Conservation (phyloP, 169 alveolate species). For the Plasmodium malariae region DNA sequence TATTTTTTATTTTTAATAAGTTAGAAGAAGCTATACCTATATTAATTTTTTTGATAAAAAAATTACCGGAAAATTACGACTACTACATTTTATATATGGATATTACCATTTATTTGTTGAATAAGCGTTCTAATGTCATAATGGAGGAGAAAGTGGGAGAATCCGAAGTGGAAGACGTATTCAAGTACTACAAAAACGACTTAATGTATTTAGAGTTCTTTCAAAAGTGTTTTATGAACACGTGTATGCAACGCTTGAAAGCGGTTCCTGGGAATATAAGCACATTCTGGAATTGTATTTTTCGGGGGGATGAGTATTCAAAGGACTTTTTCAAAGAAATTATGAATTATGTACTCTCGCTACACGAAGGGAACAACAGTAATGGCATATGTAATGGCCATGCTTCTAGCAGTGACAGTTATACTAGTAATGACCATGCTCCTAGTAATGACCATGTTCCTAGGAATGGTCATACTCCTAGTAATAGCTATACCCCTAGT, state of each 20-base stretch:
- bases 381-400: background rate
- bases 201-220: conserved; percentile 65
- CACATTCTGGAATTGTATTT: conserved; percentile 17
- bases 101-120: conserved; percentile 22
- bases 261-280: conserved; percentile 11
- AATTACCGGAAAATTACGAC: conserved; percentile 51
- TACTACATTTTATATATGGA: conserved; percentile 56
- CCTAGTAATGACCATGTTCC: no score
- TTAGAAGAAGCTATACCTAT: conserved; percentile 10
- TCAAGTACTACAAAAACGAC: conserved; percentile 34
- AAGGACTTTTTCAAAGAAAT: background rate
- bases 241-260: conserved; percentile 4
- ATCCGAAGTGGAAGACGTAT: no score
- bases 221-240: conserved; percentile 37
- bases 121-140: background rate
- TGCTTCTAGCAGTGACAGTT: no score
- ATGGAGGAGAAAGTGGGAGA: background rate
- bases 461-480: no score
- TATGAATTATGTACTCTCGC: conserved; percentile 3
- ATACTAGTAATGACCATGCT: no score
- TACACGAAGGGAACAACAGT: background rate
- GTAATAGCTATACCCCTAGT: no score
- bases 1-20: conserved; percentile 22
- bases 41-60: conserved; percentile 4
- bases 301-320: background rate